phyloP scores from a whole-genome alignment of 2,329 filamentous ascomycete species.

The Aspergillus oerlinghausenensis region DNA sequence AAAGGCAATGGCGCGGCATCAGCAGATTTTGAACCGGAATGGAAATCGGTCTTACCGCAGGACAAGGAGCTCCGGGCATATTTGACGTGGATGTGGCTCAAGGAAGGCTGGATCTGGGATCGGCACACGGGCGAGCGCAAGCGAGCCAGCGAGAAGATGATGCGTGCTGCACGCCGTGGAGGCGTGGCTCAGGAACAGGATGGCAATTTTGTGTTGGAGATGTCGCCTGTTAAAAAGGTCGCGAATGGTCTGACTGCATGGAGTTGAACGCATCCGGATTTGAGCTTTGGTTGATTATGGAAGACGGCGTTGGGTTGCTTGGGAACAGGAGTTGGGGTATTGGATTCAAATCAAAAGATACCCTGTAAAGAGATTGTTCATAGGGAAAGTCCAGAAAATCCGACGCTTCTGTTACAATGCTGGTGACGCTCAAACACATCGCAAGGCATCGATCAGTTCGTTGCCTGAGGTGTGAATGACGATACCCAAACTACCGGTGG shows the following conservation, averaged over 20 bases:
- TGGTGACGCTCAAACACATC: background rate
- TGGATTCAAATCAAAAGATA: background rate
- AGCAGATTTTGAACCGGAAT: slow-evolving; percentile 70
- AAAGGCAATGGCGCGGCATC: slow-evolving; percentile 51
- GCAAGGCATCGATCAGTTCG: background rate
- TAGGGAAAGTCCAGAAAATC: background rate
- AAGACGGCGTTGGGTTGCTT: background rate
- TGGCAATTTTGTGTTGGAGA: slow-evolving; percentile 37
- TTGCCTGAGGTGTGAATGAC: background rate
- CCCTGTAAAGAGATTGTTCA: background rate
- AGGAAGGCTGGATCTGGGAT: slow-evolving; percentile 80
- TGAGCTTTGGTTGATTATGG: slow-evolving; percentile 2
- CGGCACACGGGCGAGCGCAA: slow-evolving; percentile 57
- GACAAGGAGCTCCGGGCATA: slow-evolving; percentile 90
- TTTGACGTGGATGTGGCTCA: slow-evolving; percentile 87
- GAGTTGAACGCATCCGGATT: background rate
- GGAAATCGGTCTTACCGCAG: slow-evolving; percentile 76
- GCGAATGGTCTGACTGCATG: slow-evolving; percentile 20
- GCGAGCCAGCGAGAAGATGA: slow-evolving; percentile 35
- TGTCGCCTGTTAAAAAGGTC: slow-evolving; percentile 27
- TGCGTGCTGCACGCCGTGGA: slow-evolving; percentile 35
- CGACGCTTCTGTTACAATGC: background rate
- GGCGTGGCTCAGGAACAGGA: slow-evolving; percentile 41
- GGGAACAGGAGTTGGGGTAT: slow-evolving; percentile 3
- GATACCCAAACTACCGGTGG: background rate